phyloP scores from a whole-genome alignment of 257 asterid genomes.

The Verbena officinalis region DNA sequence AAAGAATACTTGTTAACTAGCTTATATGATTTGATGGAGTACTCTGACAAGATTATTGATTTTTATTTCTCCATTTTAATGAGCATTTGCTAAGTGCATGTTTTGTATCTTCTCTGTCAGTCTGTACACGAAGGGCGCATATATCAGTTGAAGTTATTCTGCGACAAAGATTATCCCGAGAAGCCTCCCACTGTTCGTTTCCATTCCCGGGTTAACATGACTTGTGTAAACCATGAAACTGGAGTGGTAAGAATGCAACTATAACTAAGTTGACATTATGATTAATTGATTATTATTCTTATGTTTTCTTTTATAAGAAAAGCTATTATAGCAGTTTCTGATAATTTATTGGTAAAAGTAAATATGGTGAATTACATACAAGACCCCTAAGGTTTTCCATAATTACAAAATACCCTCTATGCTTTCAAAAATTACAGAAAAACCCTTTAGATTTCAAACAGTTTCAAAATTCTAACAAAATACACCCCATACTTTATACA shows the following conservation, averaged over 20 bases:
- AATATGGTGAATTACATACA: too few species aligned
- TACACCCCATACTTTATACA: too few species aligned
- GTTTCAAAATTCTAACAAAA: too few species aligned
- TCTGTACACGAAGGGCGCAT: constrained; percentile 88
- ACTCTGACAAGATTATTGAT: too few species aligned
- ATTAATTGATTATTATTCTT: neutral
- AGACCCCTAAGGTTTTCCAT: too few species aligned
- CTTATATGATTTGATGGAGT: neutral
- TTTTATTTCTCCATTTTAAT: too few species aligned
- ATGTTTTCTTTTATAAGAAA: neutral
- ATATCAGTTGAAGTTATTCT: constrained; percentile 77
- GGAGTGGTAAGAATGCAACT: constrained; percentile 59
- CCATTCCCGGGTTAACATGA: constrained; percentile 79
- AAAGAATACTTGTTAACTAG: neutral
- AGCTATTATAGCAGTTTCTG: neutral
- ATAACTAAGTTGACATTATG: constrained; percentile 14
- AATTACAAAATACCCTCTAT: too few species aligned
- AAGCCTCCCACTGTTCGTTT: constrained; percentile 87
- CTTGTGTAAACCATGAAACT: constrained; percentile 72
- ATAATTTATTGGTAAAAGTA: neutral
- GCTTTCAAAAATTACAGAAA: too few species aligned
- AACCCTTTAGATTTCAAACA: too few species aligned
- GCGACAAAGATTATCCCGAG: constrained; percentile 92
- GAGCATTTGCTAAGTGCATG: too few species aligned
- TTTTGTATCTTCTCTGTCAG: constrained; percentile 38